A percentile compares a stretch with the other conserved stretches of the same genome.
phyloP scores from a whole-genome alignment of 306 rosid genomes.

The Cucumis sativus region Cucumber_9930_V3 NC_026656.2:265001-265500 shows the following conservation, averaged over 20 bases:
- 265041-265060: neutral
- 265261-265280: neutral
- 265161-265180: neutral
- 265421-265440: slow-evolving; percentile 19
- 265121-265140: neutral
- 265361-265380: no score
- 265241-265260: neutral
- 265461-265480: slow-evolving; percentile 39
- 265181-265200: neutral
- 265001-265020: neutral
- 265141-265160: slow-evolving; percentile 4
- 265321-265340: slow-evolving; percentile 23
- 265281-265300: slow-evolving; percentile 9
- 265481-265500: slow-evolving; percentile 34
- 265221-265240: neutral
- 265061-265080: neutral
- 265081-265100: neutral
- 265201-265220: neutral
- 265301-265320: slow-evolving; percentile 91
- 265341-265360: neutral
- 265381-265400: slow-evolving; percentile 22
- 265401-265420: slow-evolving; percentile 19
- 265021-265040: neutral
- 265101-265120: neutral
- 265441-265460: slow-evolving; percentile 61